These are phyloP conservation scores for Aspergillus sp. DNA, from an alignment of 2,329 filamentous ascomycete genomes.

Conservation along the genomic window DNA sequence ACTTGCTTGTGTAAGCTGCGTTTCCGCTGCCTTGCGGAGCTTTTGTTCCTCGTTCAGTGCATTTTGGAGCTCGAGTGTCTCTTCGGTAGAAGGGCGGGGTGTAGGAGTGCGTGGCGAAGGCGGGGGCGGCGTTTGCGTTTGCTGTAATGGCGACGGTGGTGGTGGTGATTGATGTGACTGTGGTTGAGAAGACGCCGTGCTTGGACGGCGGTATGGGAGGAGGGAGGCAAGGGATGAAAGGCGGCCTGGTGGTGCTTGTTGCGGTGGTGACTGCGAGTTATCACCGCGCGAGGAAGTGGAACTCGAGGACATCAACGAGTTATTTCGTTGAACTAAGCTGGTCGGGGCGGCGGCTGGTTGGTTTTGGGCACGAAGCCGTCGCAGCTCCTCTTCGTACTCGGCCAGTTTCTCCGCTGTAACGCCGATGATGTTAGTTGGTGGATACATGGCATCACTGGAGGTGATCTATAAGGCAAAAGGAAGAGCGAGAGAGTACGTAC, in stretches of 20 bases:
- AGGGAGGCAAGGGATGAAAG: conserved; percentile 40
- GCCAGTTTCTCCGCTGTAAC: conserved; percentile 55
- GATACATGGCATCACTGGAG: not conserved
- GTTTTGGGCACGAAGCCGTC: conserved; percentile 43
- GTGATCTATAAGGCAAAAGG: not conserved
- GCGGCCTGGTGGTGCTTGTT: conserved; percentile 27
- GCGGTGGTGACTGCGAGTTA: conserved; percentile 20
- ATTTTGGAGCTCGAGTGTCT: conserved; percentile 49
- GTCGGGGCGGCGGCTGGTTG: conserved; percentile 17
- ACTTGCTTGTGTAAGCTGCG: conserved; percentile 53
- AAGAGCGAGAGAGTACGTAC: conserved; percentile 36
- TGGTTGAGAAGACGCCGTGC: conserved; percentile 26
- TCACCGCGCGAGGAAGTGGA: not conserved
- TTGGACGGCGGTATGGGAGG: conserved; percentile 40
- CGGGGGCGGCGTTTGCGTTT: conserved; percentile 17
- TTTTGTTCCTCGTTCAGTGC: conserved; percentile 56
- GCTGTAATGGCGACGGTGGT: not conserved
- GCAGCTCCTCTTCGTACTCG: conserved; percentile 64
- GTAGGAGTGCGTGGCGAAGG: conserved; percentile 22
- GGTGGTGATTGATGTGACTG: conserved; percentile 6
- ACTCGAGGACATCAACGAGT: conserved; percentile 29
- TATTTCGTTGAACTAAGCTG: conserved; percentile 23
- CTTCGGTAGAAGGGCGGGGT: conserved; percentile 24
- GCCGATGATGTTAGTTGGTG: not conserved
- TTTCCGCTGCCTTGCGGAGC: conserved; percentile 58